Evolutionary conservation across 202 grass and related monocot genomes (phyloP).

Genomic region (Elaeis oleifera): DNA sequence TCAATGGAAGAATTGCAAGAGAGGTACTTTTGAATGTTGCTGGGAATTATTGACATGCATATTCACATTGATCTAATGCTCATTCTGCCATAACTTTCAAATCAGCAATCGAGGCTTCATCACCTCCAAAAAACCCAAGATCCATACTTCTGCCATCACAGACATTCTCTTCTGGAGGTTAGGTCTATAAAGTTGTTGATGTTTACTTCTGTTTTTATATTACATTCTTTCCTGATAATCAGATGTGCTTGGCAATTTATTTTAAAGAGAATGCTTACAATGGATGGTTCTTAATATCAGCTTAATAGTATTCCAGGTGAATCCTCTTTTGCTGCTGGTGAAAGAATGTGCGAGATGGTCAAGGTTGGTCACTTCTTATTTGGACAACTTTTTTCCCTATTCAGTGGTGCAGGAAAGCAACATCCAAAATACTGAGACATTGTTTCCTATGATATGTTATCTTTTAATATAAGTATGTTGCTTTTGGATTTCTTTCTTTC

Average conservation of each 20-base stretch:
- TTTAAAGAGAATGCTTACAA: background rate
- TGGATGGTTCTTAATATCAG: slow-evolving; percentile 24
- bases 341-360: slow-evolving; percentile 69
- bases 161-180: slow-evolving; percentile 47
- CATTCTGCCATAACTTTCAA: slow-evolving; percentile 30
- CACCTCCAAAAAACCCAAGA: slow-evolving; percentile 82
- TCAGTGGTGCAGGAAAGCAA: too few species aligned
- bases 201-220: too few species aligned
- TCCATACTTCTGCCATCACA: slow-evolving; percentile 54
- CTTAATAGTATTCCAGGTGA: slow-evolving; percentile 50
- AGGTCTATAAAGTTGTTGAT: slow-evolving; percentile 10
- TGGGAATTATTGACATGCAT: slow-evolving; percentile 11
- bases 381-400: too few species aligned
- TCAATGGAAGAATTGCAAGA: slow-evolving; percentile 84
- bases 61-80: slow-evolving; percentile 21
- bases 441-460: too few species aligned
- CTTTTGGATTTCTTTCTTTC: too few species aligned
- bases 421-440: too few species aligned
- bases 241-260: background rate
- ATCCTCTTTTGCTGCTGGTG: slow-evolving; percentile 66
- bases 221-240: background rate
- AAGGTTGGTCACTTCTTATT: slow-evolving; percentile 55
- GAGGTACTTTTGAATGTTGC: slow-evolving; percentile 38
- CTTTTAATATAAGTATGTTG: too few species aligned
- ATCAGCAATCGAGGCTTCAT: slow-evolving; percentile 84